Percentiles rank a stretch among this genome's conserved stretches.
These are phyloP conservation scores for Elsinoe perseae DNA, from an alignment of 2,329 filamentous ascomycete species.

Conservation along the genomic window DNA sequence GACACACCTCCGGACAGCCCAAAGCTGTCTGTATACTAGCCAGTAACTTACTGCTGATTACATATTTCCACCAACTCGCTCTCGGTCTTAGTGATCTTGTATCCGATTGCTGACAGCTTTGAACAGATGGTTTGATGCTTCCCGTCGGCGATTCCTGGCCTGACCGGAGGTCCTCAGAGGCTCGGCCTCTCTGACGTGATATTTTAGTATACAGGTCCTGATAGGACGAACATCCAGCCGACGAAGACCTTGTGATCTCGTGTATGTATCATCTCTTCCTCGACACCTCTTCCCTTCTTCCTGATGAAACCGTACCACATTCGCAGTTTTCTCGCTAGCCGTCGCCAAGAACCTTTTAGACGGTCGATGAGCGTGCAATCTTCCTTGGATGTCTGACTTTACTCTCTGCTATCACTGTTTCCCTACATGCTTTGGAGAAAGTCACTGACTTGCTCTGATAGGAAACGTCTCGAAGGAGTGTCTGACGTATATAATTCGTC, in stretches of 20 bases:
- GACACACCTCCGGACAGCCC: conserved; percentile 60
- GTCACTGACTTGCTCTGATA: neutral
- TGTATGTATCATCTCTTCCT: conserved; percentile 1
- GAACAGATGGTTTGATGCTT: neutral
- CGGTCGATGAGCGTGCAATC: conserved; percentile 33
- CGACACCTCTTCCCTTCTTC: conserved; percentile 21
- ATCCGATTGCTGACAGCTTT: neutral
- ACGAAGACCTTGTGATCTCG: conserved; percentile 17
- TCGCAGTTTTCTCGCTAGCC: conserved; percentile 76
- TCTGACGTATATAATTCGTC: neutral
- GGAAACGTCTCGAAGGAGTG: neutral
- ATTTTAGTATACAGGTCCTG: neutral
- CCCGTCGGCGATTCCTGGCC: neutral
- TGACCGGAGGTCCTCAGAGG: conserved; percentile 24
- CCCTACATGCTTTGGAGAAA: neutral
- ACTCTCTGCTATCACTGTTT: neutral
- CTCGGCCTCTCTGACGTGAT: conserved; percentile 20
- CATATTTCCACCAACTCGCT: conserved; percentile 12
- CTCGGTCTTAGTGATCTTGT: neutral
- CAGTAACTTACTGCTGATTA: conserved; percentile 77
- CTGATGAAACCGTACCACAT: conserved; percentile 74
- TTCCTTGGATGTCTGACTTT: conserved; percentile 36
- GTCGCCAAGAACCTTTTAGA: conserved; percentile 34
- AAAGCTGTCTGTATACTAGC: conserved; percentile 75
- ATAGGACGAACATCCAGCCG: conserved; percentile 18